Percentiles rank a stretch among this genome's conserved stretches.
phyloP scores from a whole-genome alignment of 2,329 filamentous ascomycete species.

The Pestalotiopsis sp. region DNA sequence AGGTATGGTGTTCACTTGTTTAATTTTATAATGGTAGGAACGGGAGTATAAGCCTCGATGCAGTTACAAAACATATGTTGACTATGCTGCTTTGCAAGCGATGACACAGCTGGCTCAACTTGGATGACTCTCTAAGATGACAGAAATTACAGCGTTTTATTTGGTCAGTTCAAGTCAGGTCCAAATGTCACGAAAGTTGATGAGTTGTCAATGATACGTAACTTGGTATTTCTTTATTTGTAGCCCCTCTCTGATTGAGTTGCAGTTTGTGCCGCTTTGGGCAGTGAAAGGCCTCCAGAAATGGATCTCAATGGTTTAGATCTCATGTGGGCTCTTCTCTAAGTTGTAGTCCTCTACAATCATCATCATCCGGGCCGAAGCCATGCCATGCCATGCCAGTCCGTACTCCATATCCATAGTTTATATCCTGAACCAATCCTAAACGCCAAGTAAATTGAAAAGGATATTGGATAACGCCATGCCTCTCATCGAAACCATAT shows the following conservation, averaged over 20 bases:
- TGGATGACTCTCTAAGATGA: too few relatives aligned
- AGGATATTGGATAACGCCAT: background rate
- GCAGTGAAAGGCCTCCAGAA: background rate
- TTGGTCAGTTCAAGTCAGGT: too few relatives aligned
- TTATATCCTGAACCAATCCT: background rate
- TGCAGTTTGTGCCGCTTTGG: background rate
- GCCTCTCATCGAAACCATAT: background rate
- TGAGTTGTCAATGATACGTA: background rate
- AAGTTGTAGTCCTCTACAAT: background rate
- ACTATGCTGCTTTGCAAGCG: too few relatives aligned
- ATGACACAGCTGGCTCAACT: too few relatives aligned
- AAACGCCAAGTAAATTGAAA: background rate
- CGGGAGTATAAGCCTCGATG: too few relatives aligned
- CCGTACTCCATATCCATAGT: background rate
- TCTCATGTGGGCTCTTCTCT: background rate
- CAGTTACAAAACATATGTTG: too few relatives aligned
- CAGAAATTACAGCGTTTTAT: too few relatives aligned
- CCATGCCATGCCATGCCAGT: background rate
- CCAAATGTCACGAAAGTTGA: background rate
- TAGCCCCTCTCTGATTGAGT: background rate
- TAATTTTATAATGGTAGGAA: too few relatives aligned
- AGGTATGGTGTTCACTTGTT: too few relatives aligned
- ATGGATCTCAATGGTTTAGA: background rate
- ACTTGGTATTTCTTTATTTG: background rate
- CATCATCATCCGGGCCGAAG: background rate